Evolutionary conservation across 805 yeast species (phyloP).

Genomic region (Debaryomyces prosopidis): DNA sequence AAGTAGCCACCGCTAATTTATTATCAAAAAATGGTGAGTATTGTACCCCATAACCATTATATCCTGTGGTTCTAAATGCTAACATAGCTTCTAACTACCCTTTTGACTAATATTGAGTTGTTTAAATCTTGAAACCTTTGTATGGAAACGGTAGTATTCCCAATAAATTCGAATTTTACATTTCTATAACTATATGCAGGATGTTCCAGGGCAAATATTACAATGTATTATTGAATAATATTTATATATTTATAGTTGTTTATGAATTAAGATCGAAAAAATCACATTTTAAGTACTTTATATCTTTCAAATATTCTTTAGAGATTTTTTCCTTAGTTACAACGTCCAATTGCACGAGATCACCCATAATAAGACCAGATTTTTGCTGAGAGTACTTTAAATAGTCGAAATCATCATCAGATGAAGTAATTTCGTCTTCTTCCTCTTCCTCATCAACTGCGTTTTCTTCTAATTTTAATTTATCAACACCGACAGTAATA

Average conservation of each 20-base stretch:
- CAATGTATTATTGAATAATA: background rate
- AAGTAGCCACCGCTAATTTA: conserved; percentile 83
- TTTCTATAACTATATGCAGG: background rate
- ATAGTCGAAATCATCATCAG: conserved; percentile 75
- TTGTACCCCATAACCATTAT: conserved; percentile 81
- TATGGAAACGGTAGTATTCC: too few species aligned
- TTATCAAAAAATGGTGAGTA: conserved; percentile 93
- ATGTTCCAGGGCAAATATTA: background rate
- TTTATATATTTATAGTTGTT: background rate
- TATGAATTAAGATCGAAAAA: conserved; percentile 15
- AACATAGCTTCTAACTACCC: conserved; percentile 48
- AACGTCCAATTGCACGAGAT: conserved; percentile 62
- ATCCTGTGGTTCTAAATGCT: conserved; percentile 71
- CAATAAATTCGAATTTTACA: too few species aligned
- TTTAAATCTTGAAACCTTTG: too few species aligned
- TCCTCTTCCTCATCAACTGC: conserved; percentile 24
- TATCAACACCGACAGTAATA: conserved; percentile 55
- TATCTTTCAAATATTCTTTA: conserved; percentile 17
- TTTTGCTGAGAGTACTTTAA: conserved; percentile 74
- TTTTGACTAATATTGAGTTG: too few species aligned
- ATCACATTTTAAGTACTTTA: conserved; percentile 45
- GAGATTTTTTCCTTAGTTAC: conserved; percentile 29
- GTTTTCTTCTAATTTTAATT: conserved; percentile 37
- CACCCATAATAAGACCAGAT: conserved; percentile 71
- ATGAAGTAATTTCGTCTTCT: conserved; percentile 28